A percentile compares a stretch with the other conserved stretches of the same genome.
Evolutionary conservation across 2,329 filamentous ascomycete species (phyloP).

Genomic region (Verticillium longisporum): DNA sequence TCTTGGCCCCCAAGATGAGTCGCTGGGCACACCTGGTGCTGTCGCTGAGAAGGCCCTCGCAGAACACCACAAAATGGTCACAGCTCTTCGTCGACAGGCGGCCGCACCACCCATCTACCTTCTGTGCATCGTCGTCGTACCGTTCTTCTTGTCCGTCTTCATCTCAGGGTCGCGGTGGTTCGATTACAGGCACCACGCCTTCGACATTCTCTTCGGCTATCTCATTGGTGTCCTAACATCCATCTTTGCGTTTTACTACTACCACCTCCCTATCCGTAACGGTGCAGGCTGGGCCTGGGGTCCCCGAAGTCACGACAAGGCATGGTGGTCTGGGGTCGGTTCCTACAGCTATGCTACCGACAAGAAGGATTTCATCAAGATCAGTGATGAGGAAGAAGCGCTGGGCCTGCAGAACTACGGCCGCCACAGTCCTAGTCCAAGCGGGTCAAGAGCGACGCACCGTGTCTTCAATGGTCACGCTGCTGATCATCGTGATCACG

Average conservation of each 20-base stretch:
- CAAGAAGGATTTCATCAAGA: slow-evolving; percentile 18
- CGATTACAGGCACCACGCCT: slow-evolving; percentile 85
- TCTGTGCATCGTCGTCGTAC: slow-evolving; percentile 61
- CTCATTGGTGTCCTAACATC: slow-evolving; percentile 66
- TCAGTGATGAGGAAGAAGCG: slow-evolving; percentile 22
- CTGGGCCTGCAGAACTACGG: neutral
- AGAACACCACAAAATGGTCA: slow-evolving; percentile 29
- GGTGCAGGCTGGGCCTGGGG: slow-evolving; percentile 90
- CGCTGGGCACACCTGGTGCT: neutral
- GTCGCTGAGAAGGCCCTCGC: slow-evolving; percentile 21
- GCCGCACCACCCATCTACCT: slow-evolving; percentile 81
- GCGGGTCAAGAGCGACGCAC: neutral
- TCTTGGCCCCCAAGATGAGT: neutral
- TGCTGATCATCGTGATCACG: neutral
- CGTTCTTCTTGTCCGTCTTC: slow-evolving; percentile 70
- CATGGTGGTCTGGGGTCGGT: slow-evolving; percentile 72
- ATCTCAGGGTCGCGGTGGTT: slow-evolving; percentile 82
- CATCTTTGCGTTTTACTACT: slow-evolving; percentile 74
- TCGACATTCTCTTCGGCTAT: slow-evolving; percentile 84
- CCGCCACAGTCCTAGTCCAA: neutral
- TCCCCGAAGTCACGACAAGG: slow-evolving; percentile 62
- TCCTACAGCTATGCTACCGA: slow-evolving; percentile 48
- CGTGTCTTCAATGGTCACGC: neutral
- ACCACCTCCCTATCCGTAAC: slow-evolving; percentile 72
- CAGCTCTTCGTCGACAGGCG: slow-evolving; percentile 60